Evolutionary conservation across 1,284 basidiomycete genomes (phyloP).

Genomic region (Pterulicium gracile): DNA sequence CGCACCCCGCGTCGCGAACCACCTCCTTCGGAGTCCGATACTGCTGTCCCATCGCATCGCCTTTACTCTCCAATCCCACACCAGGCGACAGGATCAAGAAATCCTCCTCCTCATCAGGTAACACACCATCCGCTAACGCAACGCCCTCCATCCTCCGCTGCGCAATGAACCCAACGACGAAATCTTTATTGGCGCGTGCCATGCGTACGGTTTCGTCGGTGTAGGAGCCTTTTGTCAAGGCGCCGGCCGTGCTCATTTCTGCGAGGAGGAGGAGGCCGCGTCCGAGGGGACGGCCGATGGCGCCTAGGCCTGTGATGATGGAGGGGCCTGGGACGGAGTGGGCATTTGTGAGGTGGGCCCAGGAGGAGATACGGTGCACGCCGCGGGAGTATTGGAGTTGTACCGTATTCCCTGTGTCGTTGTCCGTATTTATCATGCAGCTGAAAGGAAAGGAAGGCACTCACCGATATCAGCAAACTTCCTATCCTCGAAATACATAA

Average conservation of each 20-base stretch:
- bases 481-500: conserved; percentile 96
- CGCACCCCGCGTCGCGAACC: conserved; percentile 78
- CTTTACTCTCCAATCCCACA: conserved; percentile 75
- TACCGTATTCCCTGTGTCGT: conserved; percentile 87
- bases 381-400: conserved; percentile 91
- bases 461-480: conserved; percentile 99
- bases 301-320: conserved; percentile 80
- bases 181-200: conserved; percentile 73
- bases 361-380: conserved; percentile 87
- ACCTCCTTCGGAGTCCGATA: conserved; percentile 90
- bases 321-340: conserved; percentile 93
- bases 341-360: conserved; percentile 98
- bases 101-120: conserved; percentile 45
- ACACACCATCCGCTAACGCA: conserved; percentile 20
- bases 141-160: conserved; percentile 72
- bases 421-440: background rate
- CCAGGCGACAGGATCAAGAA: conserved; percentile 92
- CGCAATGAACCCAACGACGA: conserved; percentile 95
- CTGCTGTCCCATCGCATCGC: conserved; percentile 92
- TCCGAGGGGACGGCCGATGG: conserved; percentile 76
- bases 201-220: conserved; percentile 80
- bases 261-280: conserved; percentile 88
- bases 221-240: conserved; percentile 79
- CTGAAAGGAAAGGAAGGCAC: conserved; percentile 12
- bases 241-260: conserved; percentile 93